These are phyloP conservation scores for Candida caryicola DNA, from an alignment of 805 yeast species.

Conservation along the genomic window DNA sequence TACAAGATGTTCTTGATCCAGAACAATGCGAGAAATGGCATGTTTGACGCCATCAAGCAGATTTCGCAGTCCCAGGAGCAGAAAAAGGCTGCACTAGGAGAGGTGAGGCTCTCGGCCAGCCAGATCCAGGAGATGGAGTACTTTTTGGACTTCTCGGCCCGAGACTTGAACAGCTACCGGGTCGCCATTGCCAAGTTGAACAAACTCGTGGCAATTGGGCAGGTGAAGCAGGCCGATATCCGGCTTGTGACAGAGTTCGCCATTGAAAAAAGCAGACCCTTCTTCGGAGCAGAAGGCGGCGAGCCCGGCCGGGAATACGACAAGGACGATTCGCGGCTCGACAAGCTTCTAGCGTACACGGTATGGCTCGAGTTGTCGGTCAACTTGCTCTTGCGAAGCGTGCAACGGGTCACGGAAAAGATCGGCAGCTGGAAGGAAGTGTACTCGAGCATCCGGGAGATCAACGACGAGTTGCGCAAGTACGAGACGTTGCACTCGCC, in stretches of 20 bases:
- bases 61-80: slow-evolving; percentile 17
- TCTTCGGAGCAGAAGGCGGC: neutral
- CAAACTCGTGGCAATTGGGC: slow-evolving; percentile 32
- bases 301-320: neutral
- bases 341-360: slow-evolving; percentile 14
- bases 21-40: slow-evolving; percentile 11
- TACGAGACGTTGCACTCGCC: slow-evolving; percentile 17
- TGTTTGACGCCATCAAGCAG: slow-evolving; percentile 29
- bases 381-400: slow-evolving; percentile 21
- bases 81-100: slow-evolving; percentile 17
- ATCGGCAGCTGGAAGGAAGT: slow-evolving; percentile 31
- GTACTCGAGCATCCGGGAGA: slow-evolving; percentile 22
- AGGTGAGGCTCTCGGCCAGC: slow-evolving; percentile 19
- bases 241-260: slow-evolving; percentile 17
- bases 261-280: slow-evolving; percentile 1
- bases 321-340: slow-evolving; percentile 9
- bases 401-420: slow-evolving; percentile 21
- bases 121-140: slow-evolving; percentile 42
- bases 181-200: slow-evolving; percentile 31
- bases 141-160: slow-evolving; percentile 45
- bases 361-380: slow-evolving; percentile 25
- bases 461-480: slow-evolving; percentile 28
- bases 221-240: slow-evolving; percentile 34
- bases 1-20: slow-evolving; percentile 7
- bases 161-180: slow-evolving; percentile 38